Percentiles rank a stretch among this genome's conserved stretches.
Evolutionary conservation across 2,329 filamentous ascomycete species (phyloP).

Genomic region (Cladophialophora chaetospira): DNA sequence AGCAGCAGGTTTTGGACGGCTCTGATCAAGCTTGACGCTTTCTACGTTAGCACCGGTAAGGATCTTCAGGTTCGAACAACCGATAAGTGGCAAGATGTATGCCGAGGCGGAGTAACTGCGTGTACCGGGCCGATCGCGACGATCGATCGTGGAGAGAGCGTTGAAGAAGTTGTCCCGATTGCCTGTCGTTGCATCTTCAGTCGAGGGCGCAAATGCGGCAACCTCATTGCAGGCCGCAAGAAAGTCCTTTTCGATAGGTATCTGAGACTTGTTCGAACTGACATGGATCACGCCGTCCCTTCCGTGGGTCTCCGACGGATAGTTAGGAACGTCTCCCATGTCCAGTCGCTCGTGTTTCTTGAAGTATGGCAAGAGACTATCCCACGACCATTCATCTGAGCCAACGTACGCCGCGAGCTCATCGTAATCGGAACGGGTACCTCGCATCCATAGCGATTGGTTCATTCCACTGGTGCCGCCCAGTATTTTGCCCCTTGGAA

Average conservation of each 20-base stretch:
- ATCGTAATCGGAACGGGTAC: slow-evolving; percentile 32
- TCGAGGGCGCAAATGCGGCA: neutral
- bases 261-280: slow-evolving; percentile 18
- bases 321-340: slow-evolving; percentile 23
- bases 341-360: slow-evolving; percentile 36
- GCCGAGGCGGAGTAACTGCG: slow-evolving; percentile 43
- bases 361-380: slow-evolving; percentile 32
- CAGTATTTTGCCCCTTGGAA: slow-evolving; percentile 37
- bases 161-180: slow-evolving; percentile 7
- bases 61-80: slow-evolving; percentile 48
- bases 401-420: slow-evolving; percentile 35
- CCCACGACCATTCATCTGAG: slow-evolving; percentile 36
- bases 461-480: slow-evolving; percentile 39
- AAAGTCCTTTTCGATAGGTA: slow-evolving; percentile 18
- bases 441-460: slow-evolving; percentile 29
- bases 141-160: slow-evolving; percentile 13
- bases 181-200: slow-evolving; percentile 8
- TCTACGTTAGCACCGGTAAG: slow-evolving; percentile 50
- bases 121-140: slow-evolving; percentile 26
- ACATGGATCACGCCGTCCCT: slow-evolving; percentile 39
- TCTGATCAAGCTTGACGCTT: slow-evolving; percentile 46
- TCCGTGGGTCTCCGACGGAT: slow-evolving; percentile 23
- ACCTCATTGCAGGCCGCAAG: slow-evolving; percentile 17
- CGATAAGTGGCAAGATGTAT: slow-evolving; percentile 39
- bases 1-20: slow-evolving; percentile 39